Base-by-base conservation (phyloP, 768 basidiomycete genomes). In the Lepiota venenata region DNA sequence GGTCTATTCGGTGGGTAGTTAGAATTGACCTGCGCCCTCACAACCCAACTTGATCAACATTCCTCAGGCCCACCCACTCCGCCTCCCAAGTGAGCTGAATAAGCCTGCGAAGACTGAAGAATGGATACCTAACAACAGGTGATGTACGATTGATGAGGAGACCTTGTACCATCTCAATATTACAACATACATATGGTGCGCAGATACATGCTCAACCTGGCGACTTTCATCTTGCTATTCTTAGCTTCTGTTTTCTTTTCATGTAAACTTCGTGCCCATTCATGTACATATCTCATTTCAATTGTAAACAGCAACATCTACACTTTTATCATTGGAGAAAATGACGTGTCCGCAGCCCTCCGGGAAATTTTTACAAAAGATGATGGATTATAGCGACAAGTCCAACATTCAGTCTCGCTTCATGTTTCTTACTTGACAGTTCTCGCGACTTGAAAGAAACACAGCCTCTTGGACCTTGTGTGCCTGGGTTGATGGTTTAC, bases 1-100 rank as follows among this genome's bases (percentile, higher is more conserved):
- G 88, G 88, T 29, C 73, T 91, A 18, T 91, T 90, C 62, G 88
- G 88, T 87, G 56, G 56, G 72, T 40, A 50, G 8, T 11, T 1
- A 11, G 18, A n/a, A 45, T n/a, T 11, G 42, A 20, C 7, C n/a
- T 39, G 3, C 25, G 39, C 22, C 48, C 40, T 5, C 40, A 25
- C 36, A 11, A 22, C 42, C 40, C 15, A 10, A 14, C 22, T 40
- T 20, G n/a, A 32, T 32, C 32, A 11, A 11, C 9, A 3, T 32
- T 32, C 6, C 10, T 8, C 56, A 70, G 69, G 69, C 4, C 69
- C 69, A 2, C 63, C 67, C 32, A 70, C 69, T 6, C 69, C 69
- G 35, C 69, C 69, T 20, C 69, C 67, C 20, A 68, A 68, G 56
- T 69, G 55, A 63, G 4, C 42, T 5, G 16, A n/a, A 18, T 5